Evolutionary conservation across 768 basidiomycete genomes (phyloP).

Genomic region (Trametes cingulata): DNA sequence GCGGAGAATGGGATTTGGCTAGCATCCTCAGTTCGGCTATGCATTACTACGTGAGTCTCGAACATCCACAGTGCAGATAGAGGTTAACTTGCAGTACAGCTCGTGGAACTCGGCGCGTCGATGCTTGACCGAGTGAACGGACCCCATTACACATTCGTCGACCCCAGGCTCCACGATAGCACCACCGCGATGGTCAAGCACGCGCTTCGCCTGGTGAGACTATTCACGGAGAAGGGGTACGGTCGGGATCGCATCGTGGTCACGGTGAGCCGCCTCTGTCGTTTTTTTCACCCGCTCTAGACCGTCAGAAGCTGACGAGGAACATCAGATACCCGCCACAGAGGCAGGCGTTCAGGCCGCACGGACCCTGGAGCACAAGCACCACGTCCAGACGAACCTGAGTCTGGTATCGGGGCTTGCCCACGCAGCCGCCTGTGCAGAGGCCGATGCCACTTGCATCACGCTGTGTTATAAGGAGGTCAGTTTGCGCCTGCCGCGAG

Average conservation of each 20-base stretch:
- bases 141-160: constrained; percentile 52
- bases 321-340: constrained; percentile 56
- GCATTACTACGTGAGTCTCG: constrained; percentile 35
- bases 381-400: constrained; percentile 52
- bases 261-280: constrained; percentile 41
- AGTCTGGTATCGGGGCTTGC: constrained; percentile 51
- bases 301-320: constrained; percentile 3
- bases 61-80: background rate
- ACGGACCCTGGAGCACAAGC: constrained; percentile 35
- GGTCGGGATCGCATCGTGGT: constrained; percentile 45
- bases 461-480: constrained; percentile 54
- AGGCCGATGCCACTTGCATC: constrained; percentile 48
- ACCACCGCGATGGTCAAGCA: constrained; percentile 41
- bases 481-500: constrained; percentile 25
- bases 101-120: constrained; percentile 50
- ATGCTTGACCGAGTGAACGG: constrained; percentile 48
- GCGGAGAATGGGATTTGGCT: constrained; percentile 5
- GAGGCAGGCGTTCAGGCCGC: constrained; percentile 53
- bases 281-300: background rate
- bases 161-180: constrained; percentile 46
- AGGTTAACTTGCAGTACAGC: constrained; percentile 34
- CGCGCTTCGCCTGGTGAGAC: constrained; percentile 42
- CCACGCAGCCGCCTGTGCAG: constrained; percentile 58
- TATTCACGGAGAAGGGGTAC: constrained; percentile 45
- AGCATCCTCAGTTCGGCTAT: constrained; percentile 14